These are phyloP conservation scores for Penicillium canescens DNA, from an alignment of 495 filamentous ascomycete genomes.

Conservation along the genomic window DNA sequence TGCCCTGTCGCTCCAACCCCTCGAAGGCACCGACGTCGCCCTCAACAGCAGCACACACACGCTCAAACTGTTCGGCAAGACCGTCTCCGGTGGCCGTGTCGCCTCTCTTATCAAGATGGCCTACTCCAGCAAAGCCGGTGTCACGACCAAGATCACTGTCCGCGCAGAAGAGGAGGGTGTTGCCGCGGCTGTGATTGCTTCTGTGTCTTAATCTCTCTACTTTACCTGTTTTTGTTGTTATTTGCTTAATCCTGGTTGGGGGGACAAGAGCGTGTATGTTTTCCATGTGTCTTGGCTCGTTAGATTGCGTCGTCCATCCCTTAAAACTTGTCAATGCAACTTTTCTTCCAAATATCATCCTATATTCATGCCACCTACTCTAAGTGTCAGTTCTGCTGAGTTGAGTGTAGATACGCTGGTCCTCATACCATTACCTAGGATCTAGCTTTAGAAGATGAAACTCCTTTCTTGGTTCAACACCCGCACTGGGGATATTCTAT, in stretches of 20 bases:
- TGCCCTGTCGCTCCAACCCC: slow-evolving; percentile 83
- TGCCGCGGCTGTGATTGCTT: slow-evolving; percentile 78
- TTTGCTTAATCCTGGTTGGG: not conserved
- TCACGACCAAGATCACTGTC: slow-evolving; percentile 91
- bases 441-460: no score
- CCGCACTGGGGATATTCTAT: no score
- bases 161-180: slow-evolving; percentile 91
- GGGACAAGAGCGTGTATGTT: slow-evolving; percentile 12
- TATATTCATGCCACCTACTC: not conserved
- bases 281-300: slow-evolving; percentile 13
- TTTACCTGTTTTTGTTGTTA: slow-evolving; percentile 13
- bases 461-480: no score
- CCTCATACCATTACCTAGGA: no score
- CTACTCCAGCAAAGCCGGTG: slow-evolving; percentile 84
- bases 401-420: no score
- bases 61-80: slow-evolving; percentile 95
- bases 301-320: slow-evolving; percentile 3
- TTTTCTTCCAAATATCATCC: slow-evolving; percentile 11
- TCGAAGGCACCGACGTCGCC: slow-evolving; percentile 90
- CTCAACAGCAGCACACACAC: slow-evolving; percentile 88
- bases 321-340: slow-evolving; percentile 5
- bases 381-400: not conserved
- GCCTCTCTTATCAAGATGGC: slow-evolving; percentile 91
- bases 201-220: slow-evolving; percentile 65
- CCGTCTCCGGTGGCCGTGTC: slow-evolving; percentile 85